Conservation (phyloP, 805 yeast species). For the Ogataea methanolica region DNA sequence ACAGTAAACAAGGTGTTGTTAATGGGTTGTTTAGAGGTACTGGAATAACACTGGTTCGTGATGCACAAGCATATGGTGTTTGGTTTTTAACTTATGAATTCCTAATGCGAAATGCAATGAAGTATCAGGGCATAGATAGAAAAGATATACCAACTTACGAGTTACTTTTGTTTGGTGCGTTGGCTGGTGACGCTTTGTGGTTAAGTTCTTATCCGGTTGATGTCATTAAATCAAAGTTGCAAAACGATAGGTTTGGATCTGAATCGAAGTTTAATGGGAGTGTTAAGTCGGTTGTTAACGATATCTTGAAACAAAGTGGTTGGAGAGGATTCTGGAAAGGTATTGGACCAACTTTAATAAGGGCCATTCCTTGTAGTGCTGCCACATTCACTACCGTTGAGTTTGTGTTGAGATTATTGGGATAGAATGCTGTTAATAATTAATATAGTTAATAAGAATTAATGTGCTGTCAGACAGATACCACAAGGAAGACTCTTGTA, state of each 20-base stretch:
- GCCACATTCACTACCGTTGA: constrained; percentile 79
- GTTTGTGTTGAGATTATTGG: constrained; percentile 53
- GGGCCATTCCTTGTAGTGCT: constrained; percentile 66
- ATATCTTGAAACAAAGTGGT: constrained; percentile 41
- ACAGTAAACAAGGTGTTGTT: constrained; percentile 34
- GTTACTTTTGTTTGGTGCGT: constrained; percentile 53
- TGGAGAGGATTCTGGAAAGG: constrained; percentile 59
- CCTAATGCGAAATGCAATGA: constrained; percentile 39
- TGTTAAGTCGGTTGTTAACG: constrained; percentile 30
- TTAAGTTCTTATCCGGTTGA: constrained; percentile 49
- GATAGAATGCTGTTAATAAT: not conserved
- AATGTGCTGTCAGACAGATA: not conserved
- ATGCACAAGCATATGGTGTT: constrained; percentile 69
- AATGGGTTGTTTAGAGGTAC: constrained; percentile 53
- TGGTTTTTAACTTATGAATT: constrained; percentile 68
- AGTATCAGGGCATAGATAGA: constrained; percentile 34
- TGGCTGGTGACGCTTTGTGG: constrained; percentile 70
- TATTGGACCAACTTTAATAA: constrained; percentile 49
- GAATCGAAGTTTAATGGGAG: constrained; percentile 40
- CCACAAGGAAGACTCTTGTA: not conserved
- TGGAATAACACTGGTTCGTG: constrained; percentile 50
- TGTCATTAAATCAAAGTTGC: constrained; percentile 46
- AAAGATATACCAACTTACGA: constrained; percentile 50
- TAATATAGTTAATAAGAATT: not conserved
- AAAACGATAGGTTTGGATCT: constrained; percentile 48